Evolutionary conservation across 164 flowering plant species (phyloP).

Genomic region (Magnolia sinica): DNA sequence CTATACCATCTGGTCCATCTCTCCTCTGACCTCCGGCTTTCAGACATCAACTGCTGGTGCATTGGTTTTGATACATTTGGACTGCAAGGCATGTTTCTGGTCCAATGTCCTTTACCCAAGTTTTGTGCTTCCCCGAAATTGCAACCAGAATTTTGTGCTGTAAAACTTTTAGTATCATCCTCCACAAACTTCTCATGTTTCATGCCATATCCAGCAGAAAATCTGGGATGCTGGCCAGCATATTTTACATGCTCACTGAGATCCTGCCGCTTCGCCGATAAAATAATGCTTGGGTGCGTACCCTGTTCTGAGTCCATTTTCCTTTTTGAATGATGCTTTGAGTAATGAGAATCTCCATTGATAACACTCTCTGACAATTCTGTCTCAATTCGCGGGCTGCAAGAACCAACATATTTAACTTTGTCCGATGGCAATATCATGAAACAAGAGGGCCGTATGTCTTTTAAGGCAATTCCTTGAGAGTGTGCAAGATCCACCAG

Average conservation of each 20-base stretch:
- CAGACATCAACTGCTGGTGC: constrained; percentile 24
- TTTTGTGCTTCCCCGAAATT: constrained; percentile 11
- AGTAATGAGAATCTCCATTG: constrained; percentile 21
- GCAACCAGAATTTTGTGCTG: constrained; percentile 22
- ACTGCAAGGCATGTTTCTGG: constrained; percentile 17
- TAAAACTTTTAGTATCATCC: constrained; percentile 8
- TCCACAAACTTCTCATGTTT: constrained; percentile 22
- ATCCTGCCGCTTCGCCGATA: constrained; percentile 47
- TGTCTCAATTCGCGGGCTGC: constrained; percentile 15
- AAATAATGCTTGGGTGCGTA: constrained; percentile 16
- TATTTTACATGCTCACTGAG: constrained; percentile 23
- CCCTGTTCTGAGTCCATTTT: constrained; percentile 38
- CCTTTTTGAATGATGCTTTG: constrained; percentile 22
- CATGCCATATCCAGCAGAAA: constrained; percentile 25
- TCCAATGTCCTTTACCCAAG: constrained; percentile 14
- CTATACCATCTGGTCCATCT: constrained; percentile 55
- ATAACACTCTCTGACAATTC: constrained; percentile 21
- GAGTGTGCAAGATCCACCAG: constrained; percentile 64
- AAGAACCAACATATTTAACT: constrained; percentile 55
- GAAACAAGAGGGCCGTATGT: constrained; percentile 72
- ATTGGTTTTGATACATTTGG: constrained; percentile 14
- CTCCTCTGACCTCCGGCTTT: constrained; percentile 47
- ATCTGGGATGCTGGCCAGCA: constrained; percentile 31
- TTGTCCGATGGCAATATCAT: constrained; percentile 46
- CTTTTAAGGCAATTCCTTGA: constrained; percentile 52